A percentile compares a stretch with the other conserved stretches of the same genome.
These are phyloP conservation scores for Apiospora marii DNA, from an alignment of 2,329 filamentous ascomycete species.

Conservation along the genomic window DNA sequence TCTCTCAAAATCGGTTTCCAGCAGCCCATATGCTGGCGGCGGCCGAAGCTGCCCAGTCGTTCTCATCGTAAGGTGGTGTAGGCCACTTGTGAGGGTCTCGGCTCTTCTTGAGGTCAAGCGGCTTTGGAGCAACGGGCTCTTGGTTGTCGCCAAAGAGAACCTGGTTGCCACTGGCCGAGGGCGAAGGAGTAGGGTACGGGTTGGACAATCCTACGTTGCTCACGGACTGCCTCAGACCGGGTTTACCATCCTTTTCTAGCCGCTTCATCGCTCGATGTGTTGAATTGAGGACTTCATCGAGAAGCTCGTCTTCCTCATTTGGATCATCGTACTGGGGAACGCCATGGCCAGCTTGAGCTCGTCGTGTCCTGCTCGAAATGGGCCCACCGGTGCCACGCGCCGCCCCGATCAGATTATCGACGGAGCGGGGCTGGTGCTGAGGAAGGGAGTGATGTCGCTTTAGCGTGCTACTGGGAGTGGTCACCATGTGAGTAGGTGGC, in stretches of 20 bases:
- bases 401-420: slow-evolving; percentile 68
- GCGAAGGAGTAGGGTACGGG: slow-evolving; percentile 72
- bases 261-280: slow-evolving; percentile 78
- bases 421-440: slow-evolving; percentile 68
- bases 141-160: slow-evolving; percentile 75
- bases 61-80: slow-evolving; percentile 93
- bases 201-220: slow-evolving; percentile 69
- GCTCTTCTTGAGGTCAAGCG: slow-evolving; percentile 72
- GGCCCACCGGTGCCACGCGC: slow-evolving; percentile 64
- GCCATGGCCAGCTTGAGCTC: slow-evolving; percentile 77
- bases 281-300: slow-evolving; percentile 86
- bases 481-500: slow-evolving; percentile 61
- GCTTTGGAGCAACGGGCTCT: slow-evolving; percentile 71
- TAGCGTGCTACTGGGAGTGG: slow-evolving; percentile 57
- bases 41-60: slow-evolving; percentile 87
- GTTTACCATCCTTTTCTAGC: slow-evolving; percentile 64
- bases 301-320: slow-evolving; percentile 93
- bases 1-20: slow-evolving; percentile 61
- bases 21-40: slow-evolving; percentile 83
- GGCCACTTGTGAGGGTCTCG: slow-evolving; percentile 77
- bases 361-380: slow-evolving; percentile 80
- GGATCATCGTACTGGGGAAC: slow-evolving; percentile 91
- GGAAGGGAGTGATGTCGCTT: slow-evolving; percentile 73
- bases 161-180: slow-evolving; percentile 84
- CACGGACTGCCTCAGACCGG: slow-evolving; percentile 66